phyloP scores from a whole-genome alignment of 2,329 filamentous ascomycete species.

The Dothiorella sarmentorum region DNA sequence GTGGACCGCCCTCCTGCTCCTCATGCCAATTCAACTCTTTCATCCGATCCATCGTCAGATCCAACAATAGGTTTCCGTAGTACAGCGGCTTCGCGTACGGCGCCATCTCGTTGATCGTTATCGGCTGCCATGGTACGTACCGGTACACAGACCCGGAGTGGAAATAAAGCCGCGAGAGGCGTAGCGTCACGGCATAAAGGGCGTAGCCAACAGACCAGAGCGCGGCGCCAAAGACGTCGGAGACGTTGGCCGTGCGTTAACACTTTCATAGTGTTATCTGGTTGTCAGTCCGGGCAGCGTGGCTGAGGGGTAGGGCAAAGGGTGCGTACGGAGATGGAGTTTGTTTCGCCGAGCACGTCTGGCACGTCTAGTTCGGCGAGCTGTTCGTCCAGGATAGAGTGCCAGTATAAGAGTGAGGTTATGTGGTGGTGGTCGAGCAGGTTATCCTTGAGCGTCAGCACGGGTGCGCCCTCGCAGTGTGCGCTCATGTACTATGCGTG shows the following conservation, averaged over 20 bases:
- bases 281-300: too few species aligned
- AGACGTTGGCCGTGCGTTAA: slow-evolving; percentile 30
- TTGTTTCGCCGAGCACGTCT: slow-evolving; percentile 28
- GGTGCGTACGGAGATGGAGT: slow-evolving; percentile 29
- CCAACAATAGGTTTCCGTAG: too few species aligned
- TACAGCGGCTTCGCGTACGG: background rate
- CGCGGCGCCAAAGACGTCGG: slow-evolving; percentile 48
- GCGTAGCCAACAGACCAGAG: slow-evolving; percentile 51
- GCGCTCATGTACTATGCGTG: background rate
- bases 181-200: background rate
- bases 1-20: too few species aligned
- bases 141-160: slow-evolving; percentile 44
- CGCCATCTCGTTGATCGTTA: background rate
- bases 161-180: slow-evolving; percentile 39
- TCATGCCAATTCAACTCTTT: too few species aligned
- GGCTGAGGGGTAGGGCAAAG: background rate
- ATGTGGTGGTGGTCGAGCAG: slow-evolving; percentile 3
- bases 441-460: background rate
- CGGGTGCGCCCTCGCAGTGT: background rate
- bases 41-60: too few species aligned
- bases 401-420: background rate
- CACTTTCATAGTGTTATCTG: background rate
- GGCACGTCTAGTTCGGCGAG: background rate
- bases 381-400: background rate
- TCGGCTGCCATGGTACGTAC: slow-evolving; percentile 2